phyloP scores from a whole-genome alignment of 2,329 filamentous ascomycete species.

The Fusarium redolens region DNA sequence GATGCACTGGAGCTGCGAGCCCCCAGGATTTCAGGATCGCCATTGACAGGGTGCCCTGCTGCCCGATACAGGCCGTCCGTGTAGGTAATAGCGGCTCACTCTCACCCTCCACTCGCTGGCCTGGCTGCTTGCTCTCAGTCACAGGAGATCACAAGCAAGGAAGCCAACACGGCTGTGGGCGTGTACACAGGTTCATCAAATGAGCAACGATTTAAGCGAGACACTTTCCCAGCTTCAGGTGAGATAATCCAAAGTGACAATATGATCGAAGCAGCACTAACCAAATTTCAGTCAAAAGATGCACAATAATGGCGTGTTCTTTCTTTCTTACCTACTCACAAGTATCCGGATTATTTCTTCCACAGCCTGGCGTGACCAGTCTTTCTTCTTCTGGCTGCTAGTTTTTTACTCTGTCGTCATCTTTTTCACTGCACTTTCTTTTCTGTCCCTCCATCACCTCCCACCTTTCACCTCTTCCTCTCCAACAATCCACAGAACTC shows the following conservation, averaged over 20 bases:
- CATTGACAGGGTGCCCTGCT: constrained; percentile 31
- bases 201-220: neutral
- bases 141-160: neutral
- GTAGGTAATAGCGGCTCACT: constrained; percentile 4
- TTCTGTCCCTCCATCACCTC: constrained; percentile 37
- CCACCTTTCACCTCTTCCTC: constrained; percentile 29
- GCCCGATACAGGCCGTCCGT: constrained; percentile 11
- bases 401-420: constrained; percentile 28
- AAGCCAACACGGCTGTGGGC: neutral
- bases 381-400: neutral
- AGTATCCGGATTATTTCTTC: neutral
- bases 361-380: constrained; percentile 4
- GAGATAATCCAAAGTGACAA: neutral
- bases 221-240: neutral
- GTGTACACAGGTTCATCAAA: neutral
- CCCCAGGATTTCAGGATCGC: constrained; percentile 27
- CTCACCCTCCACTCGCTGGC: neutral
- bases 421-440: constrained; percentile 37
- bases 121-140: neutral
- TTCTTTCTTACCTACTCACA: neutral
- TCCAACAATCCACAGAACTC: constrained; percentile 38
- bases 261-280: neutral
- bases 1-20: constrained; percentile 13
- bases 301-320: neutral
- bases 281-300: neutral